Conservation (phyloP, 495 filamentous ascomycete species). For the Hypoxylon cercidicola region DNA sequence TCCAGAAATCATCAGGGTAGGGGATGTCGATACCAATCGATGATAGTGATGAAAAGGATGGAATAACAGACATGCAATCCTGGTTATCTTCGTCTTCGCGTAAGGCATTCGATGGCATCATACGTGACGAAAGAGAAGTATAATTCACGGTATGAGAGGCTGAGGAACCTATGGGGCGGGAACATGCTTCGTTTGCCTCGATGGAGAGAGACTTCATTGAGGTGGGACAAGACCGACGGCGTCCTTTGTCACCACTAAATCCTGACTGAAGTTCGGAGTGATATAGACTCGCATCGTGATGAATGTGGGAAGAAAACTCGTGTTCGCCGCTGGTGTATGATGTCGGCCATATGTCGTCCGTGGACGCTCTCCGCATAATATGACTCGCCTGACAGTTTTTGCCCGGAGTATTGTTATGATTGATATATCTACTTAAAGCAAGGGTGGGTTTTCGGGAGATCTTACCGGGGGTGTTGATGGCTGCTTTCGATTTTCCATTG, state of each 20-base stretch:
- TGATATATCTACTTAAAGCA: too few species aligned
- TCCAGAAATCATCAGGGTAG: slow-evolving; percentile 7
- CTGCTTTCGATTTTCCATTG: too few species aligned
- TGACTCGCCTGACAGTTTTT: neutral
- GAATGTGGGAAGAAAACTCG: neutral
- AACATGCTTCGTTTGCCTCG: neutral
- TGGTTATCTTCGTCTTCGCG: neutral
- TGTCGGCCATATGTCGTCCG: neutral
- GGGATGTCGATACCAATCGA: neutral
- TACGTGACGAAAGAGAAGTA: neutral
- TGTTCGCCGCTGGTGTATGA: neutral
- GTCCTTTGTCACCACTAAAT: neutral
- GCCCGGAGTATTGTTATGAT: too few species aligned
- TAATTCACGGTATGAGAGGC: neutral
- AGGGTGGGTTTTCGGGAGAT: too few species aligned
- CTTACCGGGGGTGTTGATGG: too few species aligned
- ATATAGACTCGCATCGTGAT: neutral
- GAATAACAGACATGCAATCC: neutral
- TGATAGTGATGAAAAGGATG: neutral
- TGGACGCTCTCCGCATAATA: neutral
- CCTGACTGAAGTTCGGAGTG: neutral
- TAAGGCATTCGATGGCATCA: neutral
- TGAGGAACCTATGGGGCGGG: neutral
- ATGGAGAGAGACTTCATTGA: neutral
- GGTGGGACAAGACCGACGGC: neutral